phyloP scores from a whole-genome alignment of 371 early-diverging fungal species.

The Encephalitozoon intestinalis region DNA sequence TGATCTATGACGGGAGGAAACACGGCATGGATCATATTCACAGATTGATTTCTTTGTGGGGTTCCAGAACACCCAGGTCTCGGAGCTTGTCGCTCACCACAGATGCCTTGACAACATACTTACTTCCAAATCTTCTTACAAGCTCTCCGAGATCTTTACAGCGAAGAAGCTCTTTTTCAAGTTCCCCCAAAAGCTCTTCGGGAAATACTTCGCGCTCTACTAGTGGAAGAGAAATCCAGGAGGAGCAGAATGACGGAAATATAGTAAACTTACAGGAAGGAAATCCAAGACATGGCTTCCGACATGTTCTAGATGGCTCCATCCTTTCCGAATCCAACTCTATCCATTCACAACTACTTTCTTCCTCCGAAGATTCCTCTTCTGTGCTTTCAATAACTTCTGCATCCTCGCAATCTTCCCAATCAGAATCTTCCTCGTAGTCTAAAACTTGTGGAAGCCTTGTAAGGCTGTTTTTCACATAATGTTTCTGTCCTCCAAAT shows the following conservation, averaged over 20 bases:
- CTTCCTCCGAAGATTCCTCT: background rate
- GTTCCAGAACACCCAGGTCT: background rate
- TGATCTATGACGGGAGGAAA: too few relatives aligned
- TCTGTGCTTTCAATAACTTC: background rate
- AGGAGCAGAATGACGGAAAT: background rate
- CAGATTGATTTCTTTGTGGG: background rate
- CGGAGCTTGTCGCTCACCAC: background rate
- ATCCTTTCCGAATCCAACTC: background rate
- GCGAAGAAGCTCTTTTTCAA: background rate
- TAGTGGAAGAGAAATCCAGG: background rate
- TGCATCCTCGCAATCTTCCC: conserved; percentile 10
- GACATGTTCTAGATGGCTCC: background rate
- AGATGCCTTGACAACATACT: background rate
- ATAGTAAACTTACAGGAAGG: background rate
- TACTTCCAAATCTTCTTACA: background rate
- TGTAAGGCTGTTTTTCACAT: background rate
- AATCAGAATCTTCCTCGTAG: conserved; percentile 12
- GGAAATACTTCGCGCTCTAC: conserved; percentile 1
- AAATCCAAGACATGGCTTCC: background rate
- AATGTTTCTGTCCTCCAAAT: background rate
- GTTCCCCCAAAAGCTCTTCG: background rate
- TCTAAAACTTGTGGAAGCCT: conserved; percentile 10
- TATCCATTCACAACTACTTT: background rate
- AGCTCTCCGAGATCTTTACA: background rate
- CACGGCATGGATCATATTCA: too few relatives aligned